A percentile compares a stretch with the other conserved stretches of the same genome.
These are phyloP conservation scores for Calonectria pauciramosa DNA, from an alignment of 2,329 filamentous ascomycete genomes.

Conservation along the genomic window DNA sequence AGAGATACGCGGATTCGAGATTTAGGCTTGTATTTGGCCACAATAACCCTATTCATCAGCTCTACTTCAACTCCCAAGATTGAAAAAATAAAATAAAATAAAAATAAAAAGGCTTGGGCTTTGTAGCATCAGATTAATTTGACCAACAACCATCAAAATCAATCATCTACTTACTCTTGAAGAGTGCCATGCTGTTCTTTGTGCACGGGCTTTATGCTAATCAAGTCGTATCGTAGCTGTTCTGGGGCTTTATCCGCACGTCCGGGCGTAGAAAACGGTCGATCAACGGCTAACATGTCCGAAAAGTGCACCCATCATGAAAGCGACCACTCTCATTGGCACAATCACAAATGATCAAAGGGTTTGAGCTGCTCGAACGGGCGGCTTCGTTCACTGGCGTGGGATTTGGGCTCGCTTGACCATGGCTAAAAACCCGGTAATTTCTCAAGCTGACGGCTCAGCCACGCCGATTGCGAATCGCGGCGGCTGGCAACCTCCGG, in stretches of 20 bases:
- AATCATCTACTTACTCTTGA: not conserved
- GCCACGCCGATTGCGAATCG: slow-evolving; percentile 7
- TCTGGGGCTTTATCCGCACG: not conserved
- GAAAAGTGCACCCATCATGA: not conserved
- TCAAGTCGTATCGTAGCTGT: not conserved
- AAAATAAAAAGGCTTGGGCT: too few species aligned
- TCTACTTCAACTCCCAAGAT: too few species aligned
- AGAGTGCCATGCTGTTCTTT: not conserved
- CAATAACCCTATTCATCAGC: not conserved
- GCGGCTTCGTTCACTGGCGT: not conserved
- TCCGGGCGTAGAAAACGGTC: not conserved
- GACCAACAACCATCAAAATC: not conserved
- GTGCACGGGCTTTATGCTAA: not conserved
- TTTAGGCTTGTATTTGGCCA: not conserved
- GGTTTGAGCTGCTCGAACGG: not conserved
- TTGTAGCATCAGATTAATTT: not conserved
- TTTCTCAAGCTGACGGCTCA: not conserved
- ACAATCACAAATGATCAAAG: not conserved
- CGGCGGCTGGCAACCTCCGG: slow-evolving; percentile 8
- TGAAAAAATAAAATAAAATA: too few species aligned
- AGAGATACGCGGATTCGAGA: too few species aligned
- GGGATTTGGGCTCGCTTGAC: not conserved
- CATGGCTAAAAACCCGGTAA: not conserved
- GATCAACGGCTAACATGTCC: too few species aligned
- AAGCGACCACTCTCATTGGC: not conserved